Evolutionary conservation across 805 yeast species (phyloP).

Genomic region (Vanderwaltozyma polyspora): DNA sequence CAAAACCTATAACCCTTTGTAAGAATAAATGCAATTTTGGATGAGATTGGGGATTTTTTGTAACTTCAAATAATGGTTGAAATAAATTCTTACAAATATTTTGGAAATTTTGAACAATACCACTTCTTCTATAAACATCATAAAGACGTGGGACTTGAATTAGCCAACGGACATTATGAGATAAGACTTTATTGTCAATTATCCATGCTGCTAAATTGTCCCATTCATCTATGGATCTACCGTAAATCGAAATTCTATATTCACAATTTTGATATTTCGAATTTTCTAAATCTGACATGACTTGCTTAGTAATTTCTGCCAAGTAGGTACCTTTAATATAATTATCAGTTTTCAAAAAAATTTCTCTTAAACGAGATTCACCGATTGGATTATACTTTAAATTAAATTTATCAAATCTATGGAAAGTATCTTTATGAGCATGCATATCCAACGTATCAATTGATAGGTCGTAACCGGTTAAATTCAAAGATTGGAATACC

Average conservation of each 20-base stretch:
- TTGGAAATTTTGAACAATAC: conserved; percentile 57
- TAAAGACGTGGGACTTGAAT: conserved; percentile 91
- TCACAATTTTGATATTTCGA: conserved; percentile 97
- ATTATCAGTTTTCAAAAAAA: conserved; percentile 90
- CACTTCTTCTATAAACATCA: conserved; percentile 73
- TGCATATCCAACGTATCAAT: conserved; percentile 98
- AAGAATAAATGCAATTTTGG: conserved; percentile 86
- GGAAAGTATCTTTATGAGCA: conserved; percentile 97
- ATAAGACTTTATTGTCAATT: conserved; percentile 77
- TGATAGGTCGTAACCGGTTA: conserved; percentile 88
- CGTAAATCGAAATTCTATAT: conserved; percentile 89
- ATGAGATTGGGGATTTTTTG: conserved; percentile 70
- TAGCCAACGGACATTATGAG: conserved; percentile 95
- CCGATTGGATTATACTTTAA: conserved; percentile 96
- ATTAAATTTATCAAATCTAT: conserved; percentile 94
- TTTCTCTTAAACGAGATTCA: conserved; percentile 93
- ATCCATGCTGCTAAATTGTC: conserved; percentile 93
- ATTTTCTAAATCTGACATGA: conserved; percentile 84
- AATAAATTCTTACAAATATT: conserved; percentile 73
- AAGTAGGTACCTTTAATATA: conserved; percentile 78
- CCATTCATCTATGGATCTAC: conserved; percentile 87
- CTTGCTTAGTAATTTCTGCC: conserved; percentile 91
- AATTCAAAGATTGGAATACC: conserved; percentile 81
- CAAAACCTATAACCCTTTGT: conserved; percentile 94
- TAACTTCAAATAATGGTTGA: conserved; percentile 82